These are phyloP conservation scores for Coemansia sp. DNA, from an alignment of 192 early-diverging fungal genomes.

Conservation along the genomic window DNA sequence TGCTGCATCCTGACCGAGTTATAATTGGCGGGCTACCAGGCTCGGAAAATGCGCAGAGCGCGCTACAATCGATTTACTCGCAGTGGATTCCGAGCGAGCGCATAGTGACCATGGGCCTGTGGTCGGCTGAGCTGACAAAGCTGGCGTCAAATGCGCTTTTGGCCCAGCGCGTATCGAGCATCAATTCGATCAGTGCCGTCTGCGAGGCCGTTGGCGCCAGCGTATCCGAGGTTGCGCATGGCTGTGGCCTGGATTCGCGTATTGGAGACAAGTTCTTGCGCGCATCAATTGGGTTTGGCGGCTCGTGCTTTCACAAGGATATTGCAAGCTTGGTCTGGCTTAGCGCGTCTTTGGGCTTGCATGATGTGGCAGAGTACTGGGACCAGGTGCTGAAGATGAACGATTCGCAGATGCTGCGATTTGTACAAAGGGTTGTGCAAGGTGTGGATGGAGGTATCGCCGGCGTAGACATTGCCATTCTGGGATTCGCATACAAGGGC, in stretches of 20 bases:
- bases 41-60: slow-evolving; percentile 72
- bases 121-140: slow-evolving; percentile 95
- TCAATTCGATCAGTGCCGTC: slow-evolving; percentile 85
- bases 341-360: slow-evolving; percentile 72
- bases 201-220: slow-evolving; percentile 91
- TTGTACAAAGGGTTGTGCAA: slow-evolving; percentile 67
- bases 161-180: slow-evolving; percentile 89
- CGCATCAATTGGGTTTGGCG: slow-evolving; percentile 91
- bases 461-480: slow-evolving; percentile 71
- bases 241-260: slow-evolving; percentile 79
- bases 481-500: slow-evolving; percentile 95
- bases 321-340: slow-evolving; percentile 89
- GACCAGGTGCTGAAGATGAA: slow-evolving; percentile 85
- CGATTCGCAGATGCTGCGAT: slow-evolving; percentile 86
- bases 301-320: slow-evolving; percentile 95
- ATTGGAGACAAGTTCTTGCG: slow-evolving; percentile 89
- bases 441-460: slow-evolving; percentile 75
- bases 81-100: slow-evolving; percentile 80
- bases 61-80: slow-evolving; percentile 73
- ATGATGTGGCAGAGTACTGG: slow-evolving; percentile 94
- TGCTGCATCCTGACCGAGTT: slow-evolving; percentile 83
- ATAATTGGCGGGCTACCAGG: slow-evolving; percentile 80
- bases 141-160: slow-evolving; percentile 89
- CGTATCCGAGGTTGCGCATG: slow-evolving; percentile 86
- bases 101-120: slow-evolving; percentile 86